A percentile compares a stretch with the other conserved stretches of the same genome.
These are phyloP conservation scores for Phytophthora pseudosyringae DNA, from an alignment of 352 stramenopile genomes.

Conservation along the genomic window DNA sequence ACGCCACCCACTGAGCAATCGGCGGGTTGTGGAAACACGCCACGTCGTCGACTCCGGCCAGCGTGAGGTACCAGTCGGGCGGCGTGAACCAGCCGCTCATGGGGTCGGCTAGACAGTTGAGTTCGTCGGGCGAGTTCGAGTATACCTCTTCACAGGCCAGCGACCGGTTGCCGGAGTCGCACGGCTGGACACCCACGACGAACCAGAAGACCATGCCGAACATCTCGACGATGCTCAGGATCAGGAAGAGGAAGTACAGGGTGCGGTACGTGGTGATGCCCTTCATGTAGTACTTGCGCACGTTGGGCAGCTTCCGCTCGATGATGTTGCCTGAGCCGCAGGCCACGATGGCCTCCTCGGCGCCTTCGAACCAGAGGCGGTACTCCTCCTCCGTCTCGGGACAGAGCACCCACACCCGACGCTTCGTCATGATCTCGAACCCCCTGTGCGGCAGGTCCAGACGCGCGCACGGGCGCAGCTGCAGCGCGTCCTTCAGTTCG, in stretches of 20 bases:
- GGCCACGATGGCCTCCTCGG: constrained; percentile 77
- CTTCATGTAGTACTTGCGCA: constrained; percentile 92
- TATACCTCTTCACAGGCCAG: constrained; percentile 67
- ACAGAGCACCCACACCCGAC: constrained; percentile 87
- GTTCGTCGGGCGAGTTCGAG: constrained; percentile 63
- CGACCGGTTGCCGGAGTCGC: constrained; percentile 55
- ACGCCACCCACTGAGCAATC: constrained; percentile 82
- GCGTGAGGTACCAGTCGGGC: constrained; percentile 77
- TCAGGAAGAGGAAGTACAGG: constrained; percentile 81
- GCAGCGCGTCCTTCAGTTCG: constrained; percentile 86
- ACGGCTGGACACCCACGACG: constrained; percentile 78
- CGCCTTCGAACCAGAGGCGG: constrained; percentile 83
- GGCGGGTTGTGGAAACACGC: constrained; percentile 79
- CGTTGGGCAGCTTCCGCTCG: constrained; percentile 86
- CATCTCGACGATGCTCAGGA: constrained; percentile 74
- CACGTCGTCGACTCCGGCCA: constrained; percentile 79
- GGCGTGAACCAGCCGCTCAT: constrained; percentile 76
- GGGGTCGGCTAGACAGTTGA: constrained; percentile 51
- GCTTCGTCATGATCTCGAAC: constrained; percentile 83
- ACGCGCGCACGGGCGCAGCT: constrained; percentile 78
- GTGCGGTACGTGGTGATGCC: constrained; percentile 78
- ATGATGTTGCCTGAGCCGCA: constrained; percentile 86
- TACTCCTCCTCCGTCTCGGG: constrained; percentile 87
- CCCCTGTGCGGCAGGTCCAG: constrained; percentile 83
- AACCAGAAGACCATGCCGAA: constrained; percentile 84